Percentiles rank a stretch among this genome's conserved stretches.
phyloP scores from a whole-genome alignment of 192 early-diverging fungal species.

The Coemansia sp. region DNA sequence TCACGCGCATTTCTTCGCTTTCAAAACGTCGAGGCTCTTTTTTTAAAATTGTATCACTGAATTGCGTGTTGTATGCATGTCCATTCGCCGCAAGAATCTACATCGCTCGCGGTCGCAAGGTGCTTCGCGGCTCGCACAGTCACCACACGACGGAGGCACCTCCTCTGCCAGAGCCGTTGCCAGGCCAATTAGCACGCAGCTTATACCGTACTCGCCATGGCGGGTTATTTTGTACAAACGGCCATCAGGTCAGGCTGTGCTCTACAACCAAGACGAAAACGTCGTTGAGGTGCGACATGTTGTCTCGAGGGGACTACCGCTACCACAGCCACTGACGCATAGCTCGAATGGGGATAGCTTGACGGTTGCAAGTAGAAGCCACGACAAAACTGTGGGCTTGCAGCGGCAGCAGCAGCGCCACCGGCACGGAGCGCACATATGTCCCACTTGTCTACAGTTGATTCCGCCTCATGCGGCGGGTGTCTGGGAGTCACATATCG shows the following conservation, averaged over 20 bases:
- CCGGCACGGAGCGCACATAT: slow-evolving; percentile 8
- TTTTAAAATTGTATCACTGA: not conserved
- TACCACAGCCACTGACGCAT: not conserved
- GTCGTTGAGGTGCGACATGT: slow-evolving; percentile 50
- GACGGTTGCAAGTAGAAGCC: not conserved
- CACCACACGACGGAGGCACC: not conserved
- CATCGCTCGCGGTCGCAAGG: slow-evolving; percentile 31
- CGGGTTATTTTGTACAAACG: slow-evolving; percentile 45
- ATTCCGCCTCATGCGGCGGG: slow-evolving; percentile 7
- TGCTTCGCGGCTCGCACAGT: not conserved
- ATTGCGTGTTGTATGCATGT: not conserved
- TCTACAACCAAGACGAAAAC: slow-evolving; percentile 63
- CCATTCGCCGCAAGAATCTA: slow-evolving; percentile 11
- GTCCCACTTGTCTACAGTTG: slow-evolving; percentile 27
- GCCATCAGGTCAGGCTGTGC: slow-evolving; percentile 55
- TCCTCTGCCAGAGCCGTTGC: not conserved
- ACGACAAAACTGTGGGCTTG: not conserved
- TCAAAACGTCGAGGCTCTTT: not conserved
- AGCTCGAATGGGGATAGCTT: slow-evolving; percentile 4
- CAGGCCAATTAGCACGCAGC: slow-evolving; percentile 23
- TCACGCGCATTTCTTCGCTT: not conserved
- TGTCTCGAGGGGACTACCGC: slow-evolving; percentile 9
- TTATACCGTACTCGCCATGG: slow-evolving; percentile 49
- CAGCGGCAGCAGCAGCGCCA: slow-evolving; percentile 4
- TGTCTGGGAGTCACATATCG: slow-evolving; percentile 8